phyloP scores from a whole-genome alignment of 495 filamentous ascomycete species.

The Trichoderma erinaceum region DNA sequence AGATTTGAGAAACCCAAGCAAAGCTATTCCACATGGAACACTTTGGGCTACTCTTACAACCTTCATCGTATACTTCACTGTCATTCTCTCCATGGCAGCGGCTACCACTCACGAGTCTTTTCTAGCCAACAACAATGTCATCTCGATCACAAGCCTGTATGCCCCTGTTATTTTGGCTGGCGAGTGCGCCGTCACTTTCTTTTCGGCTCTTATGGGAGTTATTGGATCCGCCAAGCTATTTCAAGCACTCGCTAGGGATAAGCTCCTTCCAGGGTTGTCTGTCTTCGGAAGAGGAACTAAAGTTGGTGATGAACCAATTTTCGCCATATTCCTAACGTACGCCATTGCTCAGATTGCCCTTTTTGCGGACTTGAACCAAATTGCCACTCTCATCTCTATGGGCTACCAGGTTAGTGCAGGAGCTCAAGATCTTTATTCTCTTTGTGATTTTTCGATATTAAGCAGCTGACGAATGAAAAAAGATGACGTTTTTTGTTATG shows the following conservation, averaged over 20 bases:
- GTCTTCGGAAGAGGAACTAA: constrained; percentile 72
- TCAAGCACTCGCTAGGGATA: constrained; percentile 77
- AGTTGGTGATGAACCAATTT: constrained; percentile 67
- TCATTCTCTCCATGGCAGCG: constrained; percentile 75
- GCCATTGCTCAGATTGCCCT: constrained; percentile 72
- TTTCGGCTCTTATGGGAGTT: constrained; percentile 81
- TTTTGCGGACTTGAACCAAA: constrained; percentile 80
- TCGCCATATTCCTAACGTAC: constrained; percentile 73
- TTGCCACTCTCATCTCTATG: constrained; percentile 85
- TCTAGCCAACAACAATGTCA: constrained; percentile 68
- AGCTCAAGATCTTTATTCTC: background rate
- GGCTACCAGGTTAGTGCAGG: constrained; percentile 64
- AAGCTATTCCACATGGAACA: constrained; percentile 76
- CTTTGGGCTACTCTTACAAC: constrained; percentile 70
- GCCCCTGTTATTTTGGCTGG: constrained; percentile 68
- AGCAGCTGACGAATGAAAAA: constrained; percentile 15
- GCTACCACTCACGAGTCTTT: constrained; percentile 70
- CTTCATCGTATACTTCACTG: constrained; percentile 66
- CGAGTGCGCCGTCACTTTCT: constrained; percentile 76
- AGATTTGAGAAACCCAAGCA: constrained; percentile 76
- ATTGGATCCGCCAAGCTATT: constrained; percentile 84
- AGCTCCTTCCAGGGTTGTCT: constrained; percentile 67
- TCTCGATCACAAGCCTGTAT: constrained; percentile 71
- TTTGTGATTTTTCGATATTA: background rate
- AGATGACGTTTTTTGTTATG: constrained; percentile 68